A percentile compares a stretch with the other conserved stretches of the same genome.
Conservation (phyloP, 139 green algal species). For the Dunaliella primolecta region DNA sequence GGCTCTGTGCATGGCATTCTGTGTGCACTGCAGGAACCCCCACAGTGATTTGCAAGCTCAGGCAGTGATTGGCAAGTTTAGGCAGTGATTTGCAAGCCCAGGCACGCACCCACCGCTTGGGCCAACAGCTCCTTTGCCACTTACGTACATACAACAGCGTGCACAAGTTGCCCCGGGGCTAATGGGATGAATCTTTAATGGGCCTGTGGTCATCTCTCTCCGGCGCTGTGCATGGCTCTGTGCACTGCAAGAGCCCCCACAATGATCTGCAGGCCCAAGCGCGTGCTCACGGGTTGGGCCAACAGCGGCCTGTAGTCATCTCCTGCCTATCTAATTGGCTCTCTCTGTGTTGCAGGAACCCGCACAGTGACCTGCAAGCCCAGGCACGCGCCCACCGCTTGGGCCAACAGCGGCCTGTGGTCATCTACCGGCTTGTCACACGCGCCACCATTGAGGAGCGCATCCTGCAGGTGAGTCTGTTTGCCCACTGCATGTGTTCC, state of each 20-base stretch:
- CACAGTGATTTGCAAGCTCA: too few relatives aligned
- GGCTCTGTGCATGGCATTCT: too few relatives aligned
- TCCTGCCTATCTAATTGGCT: conserved; percentile 41
- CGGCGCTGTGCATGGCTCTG: too few relatives aligned
- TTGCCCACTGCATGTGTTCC: neutral
- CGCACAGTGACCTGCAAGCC: conserved; percentile 78
- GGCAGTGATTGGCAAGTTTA: too few relatives aligned
- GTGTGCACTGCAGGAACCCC: conserved; percentile 55
- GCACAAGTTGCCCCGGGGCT: too few relatives aligned
- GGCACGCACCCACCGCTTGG: conserved; percentile 72
- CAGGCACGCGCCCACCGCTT: conserved; percentile 74
- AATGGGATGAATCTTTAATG: too few relatives aligned
- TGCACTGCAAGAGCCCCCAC: too few relatives aligned
- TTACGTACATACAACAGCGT: too few relatives aligned
- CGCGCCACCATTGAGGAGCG: conserved; percentile 83
- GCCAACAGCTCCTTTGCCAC: too few relatives aligned
- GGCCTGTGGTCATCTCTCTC: conserved; percentile 76
- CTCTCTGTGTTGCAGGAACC: conserved; percentile 52
- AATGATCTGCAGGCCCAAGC: conserved; percentile 76
- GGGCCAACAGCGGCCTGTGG: conserved; percentile 72
- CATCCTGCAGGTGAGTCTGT: conserved; percentile 75
- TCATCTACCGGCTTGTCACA: conserved; percentile 74
- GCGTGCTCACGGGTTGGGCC: conserved; percentile 73
- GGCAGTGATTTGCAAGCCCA: conserved; percentile 70
- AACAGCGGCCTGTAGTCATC: conserved; percentile 75